phyloP scores from a whole-genome alignment of 1,139 yeast genomes.

The Spathaspora sp. region DNA sequence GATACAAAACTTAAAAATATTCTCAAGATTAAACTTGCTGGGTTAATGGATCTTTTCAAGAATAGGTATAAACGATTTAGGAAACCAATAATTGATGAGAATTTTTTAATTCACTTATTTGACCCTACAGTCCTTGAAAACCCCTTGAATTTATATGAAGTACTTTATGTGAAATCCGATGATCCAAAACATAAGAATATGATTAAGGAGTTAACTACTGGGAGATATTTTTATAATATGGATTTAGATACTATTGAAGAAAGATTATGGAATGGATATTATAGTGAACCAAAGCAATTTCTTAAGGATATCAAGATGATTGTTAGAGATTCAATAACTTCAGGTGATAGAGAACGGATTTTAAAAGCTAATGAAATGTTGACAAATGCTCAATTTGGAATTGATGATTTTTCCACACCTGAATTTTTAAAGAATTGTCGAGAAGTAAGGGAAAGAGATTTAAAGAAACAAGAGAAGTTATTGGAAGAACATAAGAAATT shows the following conservation, averaged over 20 bases:
- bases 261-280: constrained; percentile 93
- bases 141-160: constrained; percentile 41
- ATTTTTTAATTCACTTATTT: constrained; percentile 69
- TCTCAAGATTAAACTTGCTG: constrained; percentile 80
- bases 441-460: constrained; percentile 69
- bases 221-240: constrained; percentile 76
- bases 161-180: constrained; percentile 54
- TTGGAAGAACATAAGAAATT: constrained; percentile 37
- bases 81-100: constrained; percentile 86
- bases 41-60: constrained; percentile 86
- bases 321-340: constrained; percentile 69
- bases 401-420: constrained; percentile 82
- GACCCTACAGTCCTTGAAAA: constrained; percentile 51
- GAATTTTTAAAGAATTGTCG: constrained; percentile 77
- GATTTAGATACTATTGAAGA: constrained; percentile 94
- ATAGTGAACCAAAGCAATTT: constrained; percentile 90
- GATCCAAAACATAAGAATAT: constrained; percentile 56
- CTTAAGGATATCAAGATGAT: constrained; percentile 82
- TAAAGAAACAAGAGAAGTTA: constrained; percentile 49
- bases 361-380: constrained; percentile 94
- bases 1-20: constrained; percentile 85
- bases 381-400: constrained; percentile 93
- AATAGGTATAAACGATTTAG: constrained; percentile 83
- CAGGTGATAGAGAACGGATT: constrained; percentile 81
- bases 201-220: constrained; percentile 78